Evolutionary conservation across 2,329 filamentous ascomycete genomes (phyloP).

Genomic region (Fusarium virguliforme): DNA sequence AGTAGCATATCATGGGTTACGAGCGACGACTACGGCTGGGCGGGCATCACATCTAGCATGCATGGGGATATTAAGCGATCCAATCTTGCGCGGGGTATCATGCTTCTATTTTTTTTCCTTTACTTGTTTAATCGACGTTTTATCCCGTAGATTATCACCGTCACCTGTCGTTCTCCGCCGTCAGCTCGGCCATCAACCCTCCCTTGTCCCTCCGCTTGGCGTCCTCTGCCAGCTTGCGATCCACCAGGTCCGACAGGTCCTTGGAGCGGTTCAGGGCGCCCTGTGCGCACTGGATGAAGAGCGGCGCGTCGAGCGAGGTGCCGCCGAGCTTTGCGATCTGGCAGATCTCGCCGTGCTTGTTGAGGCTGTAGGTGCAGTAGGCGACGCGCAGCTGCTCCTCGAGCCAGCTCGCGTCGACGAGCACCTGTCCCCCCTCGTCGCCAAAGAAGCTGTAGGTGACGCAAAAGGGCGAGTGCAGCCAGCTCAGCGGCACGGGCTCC

Average conservation of each 20-base stretch:
- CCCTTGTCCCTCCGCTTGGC: constrained; percentile 83
- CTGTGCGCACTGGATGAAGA: constrained; percentile 82
- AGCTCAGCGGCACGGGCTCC: constrained; percentile 90
- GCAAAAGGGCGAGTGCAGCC: constrained; percentile 93
- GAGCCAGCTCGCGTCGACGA: constrained; percentile 80
- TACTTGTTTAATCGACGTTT: constrained; percentile 41
- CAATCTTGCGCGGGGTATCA: constrained; percentile 51
- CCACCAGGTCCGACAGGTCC: constrained; percentile 82
- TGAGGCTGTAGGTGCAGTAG: constrained; percentile 86
- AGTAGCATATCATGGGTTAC: constrained; percentile 33
- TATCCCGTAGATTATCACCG: constrained; percentile 28
- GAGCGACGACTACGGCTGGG: constrained; percentile 37
- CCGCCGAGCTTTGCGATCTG: constrained; percentile 94
- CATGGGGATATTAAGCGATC: constrained; percentile 36
- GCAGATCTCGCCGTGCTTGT: constrained; percentile 91
- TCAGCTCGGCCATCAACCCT: constrained; percentile 82
- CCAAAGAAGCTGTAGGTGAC: constrained; percentile 90
- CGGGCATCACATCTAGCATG: constrained; percentile 37
- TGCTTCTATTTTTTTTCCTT: constrained; percentile 47
- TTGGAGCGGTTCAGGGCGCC: constrained; percentile 85
- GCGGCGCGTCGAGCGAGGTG: constrained; percentile 83
- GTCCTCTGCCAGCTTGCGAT: constrained; percentile 82
- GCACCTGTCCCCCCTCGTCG: constrained; percentile 76
- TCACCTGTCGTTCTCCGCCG: constrained; percentile 86
- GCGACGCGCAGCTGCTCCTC: constrained; percentile 84